Conservation (phyloP, 1,139 yeast species). For the Debaryomyces sp. region DNA sequence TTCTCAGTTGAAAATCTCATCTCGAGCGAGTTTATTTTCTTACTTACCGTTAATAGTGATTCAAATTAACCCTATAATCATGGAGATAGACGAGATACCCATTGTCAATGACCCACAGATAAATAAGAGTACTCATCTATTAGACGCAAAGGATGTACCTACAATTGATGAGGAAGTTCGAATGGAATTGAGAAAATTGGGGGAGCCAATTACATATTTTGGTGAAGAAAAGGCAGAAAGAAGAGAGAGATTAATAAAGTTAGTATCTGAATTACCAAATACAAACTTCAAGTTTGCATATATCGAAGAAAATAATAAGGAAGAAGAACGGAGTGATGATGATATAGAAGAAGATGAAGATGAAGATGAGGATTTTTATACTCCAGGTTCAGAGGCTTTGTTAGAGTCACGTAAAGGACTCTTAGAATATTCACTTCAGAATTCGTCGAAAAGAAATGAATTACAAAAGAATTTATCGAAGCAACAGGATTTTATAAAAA, state of each 20-base stretch:
- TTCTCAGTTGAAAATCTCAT: conserved; percentile 4
- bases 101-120: conserved; percentile 23
- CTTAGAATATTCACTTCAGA: conserved; percentile 50
- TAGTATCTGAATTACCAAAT: conserved; percentile 21
- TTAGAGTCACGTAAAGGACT: conserved; percentile 55
- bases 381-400: conserved; percentile 72
- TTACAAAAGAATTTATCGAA: conserved; percentile 22
- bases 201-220: conserved; percentile 60
- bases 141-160: conserved; percentile 43
- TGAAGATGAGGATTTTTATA: conserved; percentile 76
- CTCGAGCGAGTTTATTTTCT: not conserved
- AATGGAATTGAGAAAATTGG: conserved; percentile 45
- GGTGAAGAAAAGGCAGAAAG: conserved; percentile 68
- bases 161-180: conserved; percentile 67
- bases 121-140: not conserved
- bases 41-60: not conserved
- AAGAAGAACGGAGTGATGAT: conserved; percentile 25
- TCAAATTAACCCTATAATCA: conserved; percentile 10
- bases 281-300: conserved; percentile 11
- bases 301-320: conserved; percentile 20
- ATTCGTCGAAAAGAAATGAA: conserved; percentile 46
- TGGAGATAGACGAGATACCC: conserved; percentile 28
- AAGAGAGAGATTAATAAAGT: conserved; percentile 52
- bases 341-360: conserved; percentile 33
- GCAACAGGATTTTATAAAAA: conserved; percentile 29